phyloP scores from a whole-genome alignment of 805 yeast species.

The Candida suzukii region DNA sequence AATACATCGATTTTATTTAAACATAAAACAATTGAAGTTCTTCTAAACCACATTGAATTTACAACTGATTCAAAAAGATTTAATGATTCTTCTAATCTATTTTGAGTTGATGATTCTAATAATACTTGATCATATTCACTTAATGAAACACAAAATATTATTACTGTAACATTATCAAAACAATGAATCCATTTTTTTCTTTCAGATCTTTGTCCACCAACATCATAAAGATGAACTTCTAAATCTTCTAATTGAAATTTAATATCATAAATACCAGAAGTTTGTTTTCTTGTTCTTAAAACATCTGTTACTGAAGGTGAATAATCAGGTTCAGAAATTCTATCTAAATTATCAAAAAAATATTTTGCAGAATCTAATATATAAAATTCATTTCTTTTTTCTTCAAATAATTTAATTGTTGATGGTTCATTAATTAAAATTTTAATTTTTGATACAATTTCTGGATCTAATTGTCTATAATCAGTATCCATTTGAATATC shows the following conservation, averaged over 20 bases:
- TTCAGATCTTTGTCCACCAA: slow-evolving; percentile 95
- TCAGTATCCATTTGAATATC: slow-evolving; percentile 49
- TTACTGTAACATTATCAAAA: slow-evolving; percentile 84
- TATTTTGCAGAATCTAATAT: slow-evolving; percentile 80
- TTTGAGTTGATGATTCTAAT: slow-evolving; percentile 68
- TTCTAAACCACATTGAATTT: slow-evolving; percentile 86
- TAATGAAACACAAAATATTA: slow-evolving; percentile 85
- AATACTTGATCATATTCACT: slow-evolving; percentile 87
- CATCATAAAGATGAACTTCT: slow-evolving; percentile 66
- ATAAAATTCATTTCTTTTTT: slow-evolving; percentile 65
- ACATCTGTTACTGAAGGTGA: slow-evolving; percentile 73
- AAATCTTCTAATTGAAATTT: slow-evolving; percentile 67
- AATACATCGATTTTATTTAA: slow-evolving; percentile 87
- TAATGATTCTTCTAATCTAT: slow-evolving; percentile 74
- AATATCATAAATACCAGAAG: slow-evolving; percentile 87
- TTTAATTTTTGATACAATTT: slow-evolving; percentile 40
- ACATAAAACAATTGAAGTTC: slow-evolving; percentile 80
- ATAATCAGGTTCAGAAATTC: slow-evolving; percentile 56
- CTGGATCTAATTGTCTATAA: slow-evolving; percentile 38
- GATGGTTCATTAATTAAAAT: slow-evolving; percentile 50
- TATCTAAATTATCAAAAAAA: slow-evolving; percentile 59
- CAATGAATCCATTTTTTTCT: slow-evolving; percentile 97
- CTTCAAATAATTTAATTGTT: slow-evolving; percentile 49
- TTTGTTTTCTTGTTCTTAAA: slow-evolving; percentile 81
- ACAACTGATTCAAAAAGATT: slow-evolving; percentile 85